Conservation (phyloP, 2,329 filamentous ascomycete species). For the Paraphaeosphaeria sporulosa region DNA sequence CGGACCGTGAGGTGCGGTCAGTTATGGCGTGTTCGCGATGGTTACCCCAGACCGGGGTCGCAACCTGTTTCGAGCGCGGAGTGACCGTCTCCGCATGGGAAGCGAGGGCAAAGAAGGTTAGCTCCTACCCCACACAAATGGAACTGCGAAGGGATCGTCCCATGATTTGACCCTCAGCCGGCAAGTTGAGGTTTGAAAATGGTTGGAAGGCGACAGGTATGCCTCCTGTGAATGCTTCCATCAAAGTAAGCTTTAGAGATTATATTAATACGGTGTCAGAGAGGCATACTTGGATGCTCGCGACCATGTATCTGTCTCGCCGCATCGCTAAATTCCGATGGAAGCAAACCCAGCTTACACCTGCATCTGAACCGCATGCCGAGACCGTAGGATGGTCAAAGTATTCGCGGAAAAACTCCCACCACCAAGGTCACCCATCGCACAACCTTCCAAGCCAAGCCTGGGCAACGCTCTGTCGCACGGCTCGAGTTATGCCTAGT, state of each 20-base stretch:
- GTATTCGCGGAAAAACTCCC: slow-evolving; percentile 24
- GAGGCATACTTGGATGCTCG: not conserved
- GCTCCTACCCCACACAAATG: slow-evolving; percentile 6
- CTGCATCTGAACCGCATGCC: slow-evolving; percentile 2
- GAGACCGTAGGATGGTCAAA: slow-evolving; percentile 5
- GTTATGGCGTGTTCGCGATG: slow-evolving; percentile 1
- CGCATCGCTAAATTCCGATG: not conserved
- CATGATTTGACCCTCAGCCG: not conserved
- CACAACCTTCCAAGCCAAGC: slow-evolving; percentile 34
- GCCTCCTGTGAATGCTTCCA: not conserved
- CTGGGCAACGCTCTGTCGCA: slow-evolving; percentile 15
- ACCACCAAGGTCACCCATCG: slow-evolving; percentile 3
- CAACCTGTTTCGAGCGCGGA: slow-evolving; percentile 1
- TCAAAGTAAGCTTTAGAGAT: not conserved
- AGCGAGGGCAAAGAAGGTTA: not conserved
- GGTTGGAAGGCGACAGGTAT: not conserved
- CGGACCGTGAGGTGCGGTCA: not conserved
- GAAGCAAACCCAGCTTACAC: not conserved
- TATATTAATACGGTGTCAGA: not conserved
- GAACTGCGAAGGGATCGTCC: not conserved
- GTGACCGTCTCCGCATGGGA: not conserved
- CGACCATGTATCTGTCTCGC: not conserved
- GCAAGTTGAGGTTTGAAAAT: not conserved
- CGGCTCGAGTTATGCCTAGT: slow-evolving; percentile 14
- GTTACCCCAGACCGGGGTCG: slow-evolving; percentile 8